Evolutionary conservation across 140 eudicot species (phyloP), one percentile per base, ranked within the genome.

Genomic region (Senecio squalidus): DNA sequence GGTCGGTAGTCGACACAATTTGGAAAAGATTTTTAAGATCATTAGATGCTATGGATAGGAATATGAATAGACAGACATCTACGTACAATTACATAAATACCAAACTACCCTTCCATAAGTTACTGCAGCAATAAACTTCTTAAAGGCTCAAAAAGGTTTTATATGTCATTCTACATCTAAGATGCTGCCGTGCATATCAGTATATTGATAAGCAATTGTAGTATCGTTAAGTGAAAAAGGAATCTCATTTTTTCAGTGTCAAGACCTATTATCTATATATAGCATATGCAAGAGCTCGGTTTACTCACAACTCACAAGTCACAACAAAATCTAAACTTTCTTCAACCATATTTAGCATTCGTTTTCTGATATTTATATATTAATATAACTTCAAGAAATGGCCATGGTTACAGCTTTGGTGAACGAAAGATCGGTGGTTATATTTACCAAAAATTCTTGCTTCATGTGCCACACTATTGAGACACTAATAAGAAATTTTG

Each of bases 141-240:
- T 41, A 56, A 64, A 43, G 55, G 44, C 40, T 5, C 43, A 66
- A 53, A 48, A 68, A 66, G 74, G 73, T 23, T 73, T 66, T 49
- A 15, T n/a, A 60, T 62, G 76, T 53, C 52, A 62, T 61, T 53
- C 16, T 43, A 24, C 22, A 23, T 33, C 23, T 62, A 52, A 68
- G 65, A 60, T 62, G 66, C 66, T 55, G 20, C 61, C 56, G 68
- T 66, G 69, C 78, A 73, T 60, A 73, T 65, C 78, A 40, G 66
- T 66, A 28, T 66, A 73, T 63, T 54, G 69, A 62, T 22, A 62
- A 54, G 27, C 60, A 55, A 62, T 71, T 10, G n/a, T n/a, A n/a
- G n/a, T n/a, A n/a, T n/a, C n/a, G n/a, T n/a, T n/a, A n/a, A n/a
- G n/a, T n/a, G 43, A 62, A 55, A 16, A 61, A 72, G 17, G 74